phyloP scores from a whole-genome alignment of 75 land plant species.

The Pseudotsuga menziesii region DNA sequence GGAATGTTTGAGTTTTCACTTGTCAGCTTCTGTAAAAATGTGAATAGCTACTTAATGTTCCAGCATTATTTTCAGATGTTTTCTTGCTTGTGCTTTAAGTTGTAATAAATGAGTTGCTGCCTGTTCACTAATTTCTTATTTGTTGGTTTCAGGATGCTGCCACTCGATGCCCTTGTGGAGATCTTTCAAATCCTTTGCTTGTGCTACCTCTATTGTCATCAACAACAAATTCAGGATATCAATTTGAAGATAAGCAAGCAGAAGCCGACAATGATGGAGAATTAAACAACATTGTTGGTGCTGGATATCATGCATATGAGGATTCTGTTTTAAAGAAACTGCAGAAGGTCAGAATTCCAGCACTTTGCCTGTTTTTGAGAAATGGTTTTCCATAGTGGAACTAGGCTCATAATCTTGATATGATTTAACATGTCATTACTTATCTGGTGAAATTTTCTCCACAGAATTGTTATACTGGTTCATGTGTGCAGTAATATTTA shows the following conservation, averaged over 20 bases:
- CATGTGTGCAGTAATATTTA: too few relatives aligned
- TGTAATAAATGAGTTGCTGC: neutral
- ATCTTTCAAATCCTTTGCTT: slow-evolving; percentile 69
- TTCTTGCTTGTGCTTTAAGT: neutral
- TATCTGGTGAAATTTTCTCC: too few relatives aligned
- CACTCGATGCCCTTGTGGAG: slow-evolving; percentile 46
- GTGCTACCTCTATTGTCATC: slow-evolving; percentile 55
- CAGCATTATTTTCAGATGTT: too few relatives aligned
- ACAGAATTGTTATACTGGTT: too few relatives aligned
- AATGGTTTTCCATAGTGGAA: too few relatives aligned
- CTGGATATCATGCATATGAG: slow-evolving; percentile 51
- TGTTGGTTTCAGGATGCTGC: slow-evolving; percentile 49
- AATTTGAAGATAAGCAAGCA: neutral
- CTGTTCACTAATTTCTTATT: neutral
- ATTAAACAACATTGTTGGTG: slow-evolving; percentile 35
- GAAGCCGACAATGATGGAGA: slow-evolving; percentile 6
- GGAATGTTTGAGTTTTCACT: too few relatives aligned
- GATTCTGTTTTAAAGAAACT: slow-evolving; percentile 50
- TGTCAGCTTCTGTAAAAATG: too few relatives aligned
- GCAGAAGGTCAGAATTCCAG: slow-evolving; percentile 31
- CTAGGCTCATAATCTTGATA: too few relatives aligned
- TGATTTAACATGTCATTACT: too few relatives aligned
- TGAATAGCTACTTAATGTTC: too few relatives aligned
- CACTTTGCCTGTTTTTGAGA: too few relatives aligned
- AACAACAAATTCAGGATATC: neutral